Evolutionary conservation across 805 yeast genomes (phyloP).

Genomic region (Schwanniomyces pseudopolymorphus): DNA sequence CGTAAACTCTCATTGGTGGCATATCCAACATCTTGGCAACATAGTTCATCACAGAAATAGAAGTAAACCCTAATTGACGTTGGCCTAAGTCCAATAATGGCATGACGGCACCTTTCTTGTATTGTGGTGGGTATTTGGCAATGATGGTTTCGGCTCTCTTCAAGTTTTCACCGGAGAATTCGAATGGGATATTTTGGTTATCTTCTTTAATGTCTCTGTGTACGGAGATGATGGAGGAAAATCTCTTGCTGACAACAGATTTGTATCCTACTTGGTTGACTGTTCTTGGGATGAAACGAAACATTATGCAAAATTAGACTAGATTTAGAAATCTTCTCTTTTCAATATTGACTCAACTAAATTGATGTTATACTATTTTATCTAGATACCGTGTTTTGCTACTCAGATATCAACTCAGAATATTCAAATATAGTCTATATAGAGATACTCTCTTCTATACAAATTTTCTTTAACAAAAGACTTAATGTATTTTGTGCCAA

Average conservation of each 20-base stretch:
- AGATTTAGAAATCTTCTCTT: neutral
- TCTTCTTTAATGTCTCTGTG: conserved; percentile 73
- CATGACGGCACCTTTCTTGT: conserved; percentile 86
- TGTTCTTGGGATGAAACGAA: conserved; percentile 6
- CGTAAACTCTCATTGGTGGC: conserved; percentile 94
- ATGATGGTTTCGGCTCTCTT: conserved; percentile 70
- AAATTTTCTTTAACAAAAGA: neutral
- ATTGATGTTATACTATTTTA: neutral
- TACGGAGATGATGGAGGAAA: conserved; percentile 49
- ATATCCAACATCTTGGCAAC: conserved; percentile 81
- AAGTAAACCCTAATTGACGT: conserved; percentile 83
- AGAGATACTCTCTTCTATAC: neutral
- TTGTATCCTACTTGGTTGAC: conserved; percentile 1
- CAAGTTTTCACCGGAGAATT: conserved; percentile 64
- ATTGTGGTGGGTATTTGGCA: conserved; percentile 80
- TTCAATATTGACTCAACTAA: neutral
- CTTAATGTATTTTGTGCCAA: neutral
- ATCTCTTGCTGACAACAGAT: conserved; percentile 21
- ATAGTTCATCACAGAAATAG: conserved; percentile 85
- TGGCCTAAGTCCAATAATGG: conserved; percentile 84
- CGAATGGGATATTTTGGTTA: conserved; percentile 68
- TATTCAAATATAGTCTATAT: conserved; percentile 2
- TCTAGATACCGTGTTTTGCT: neutral
- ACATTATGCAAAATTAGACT: conserved; percentile 3
- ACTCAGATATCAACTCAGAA: neutral